A percentile compares a stretch with the other conserved stretches of the same genome.
Evolutionary conservation across 2,329 filamentous ascomycete species (phyloP).

Genomic region (Cladosporium sp.): DNA sequence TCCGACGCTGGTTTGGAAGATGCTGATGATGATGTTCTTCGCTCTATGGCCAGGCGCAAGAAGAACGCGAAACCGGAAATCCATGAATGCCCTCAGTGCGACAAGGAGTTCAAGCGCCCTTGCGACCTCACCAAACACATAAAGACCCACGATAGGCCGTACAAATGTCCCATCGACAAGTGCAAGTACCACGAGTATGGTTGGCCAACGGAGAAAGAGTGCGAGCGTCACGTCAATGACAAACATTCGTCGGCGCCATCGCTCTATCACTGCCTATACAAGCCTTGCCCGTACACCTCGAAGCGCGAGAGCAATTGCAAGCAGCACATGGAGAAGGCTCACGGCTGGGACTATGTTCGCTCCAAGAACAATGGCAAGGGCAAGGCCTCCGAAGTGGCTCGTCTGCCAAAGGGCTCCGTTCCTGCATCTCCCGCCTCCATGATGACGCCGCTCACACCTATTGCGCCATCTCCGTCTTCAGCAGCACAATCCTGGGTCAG

Average conservation of each 20-base stretch:
- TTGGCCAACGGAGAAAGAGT: conserved; percentile 97
- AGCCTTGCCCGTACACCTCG: conserved; percentile 84
- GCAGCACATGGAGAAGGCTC: conserved; percentile 97
- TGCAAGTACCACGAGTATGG: conserved; percentile 90
- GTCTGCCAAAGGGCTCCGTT: conserved; percentile 56
- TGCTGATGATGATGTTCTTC: conserved; percentile 69
- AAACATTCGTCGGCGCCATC: conserved; percentile 79
- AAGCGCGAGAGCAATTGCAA: conserved; percentile 97
- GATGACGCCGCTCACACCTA: conserved; percentile 31
- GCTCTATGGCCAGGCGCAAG: conserved; percentile 93
- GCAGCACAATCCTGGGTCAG: conserved; percentile 29
- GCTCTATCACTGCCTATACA: conserved; percentile 77
- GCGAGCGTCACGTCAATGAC: conserved; percentile 92
- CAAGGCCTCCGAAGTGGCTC: conserved; percentile 47
- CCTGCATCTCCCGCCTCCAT: conserved; percentile 57
- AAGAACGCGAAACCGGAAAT: conserved; percentile 64
- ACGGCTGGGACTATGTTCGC: conserved; percentile 83
- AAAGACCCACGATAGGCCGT: conserved; percentile 94
- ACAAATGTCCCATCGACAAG: conserved; percentile 76
- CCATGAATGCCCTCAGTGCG: conserved; percentile 64
- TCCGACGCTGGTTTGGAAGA: conserved; percentile 55
- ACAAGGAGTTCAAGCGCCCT: conserved; percentile 92
- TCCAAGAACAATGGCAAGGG: conserved; percentile 87
- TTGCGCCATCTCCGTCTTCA: conserved; percentile 37
- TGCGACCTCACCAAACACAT: conserved; percentile 97